Percentiles rank a stretch among this genome's conserved stretches.
These are phyloP conservation scores for Hypoxylon fragiforme DNA, from an alignment of 495 filamentous ascomycete genomes.

Conservation along the genomic window DNA sequence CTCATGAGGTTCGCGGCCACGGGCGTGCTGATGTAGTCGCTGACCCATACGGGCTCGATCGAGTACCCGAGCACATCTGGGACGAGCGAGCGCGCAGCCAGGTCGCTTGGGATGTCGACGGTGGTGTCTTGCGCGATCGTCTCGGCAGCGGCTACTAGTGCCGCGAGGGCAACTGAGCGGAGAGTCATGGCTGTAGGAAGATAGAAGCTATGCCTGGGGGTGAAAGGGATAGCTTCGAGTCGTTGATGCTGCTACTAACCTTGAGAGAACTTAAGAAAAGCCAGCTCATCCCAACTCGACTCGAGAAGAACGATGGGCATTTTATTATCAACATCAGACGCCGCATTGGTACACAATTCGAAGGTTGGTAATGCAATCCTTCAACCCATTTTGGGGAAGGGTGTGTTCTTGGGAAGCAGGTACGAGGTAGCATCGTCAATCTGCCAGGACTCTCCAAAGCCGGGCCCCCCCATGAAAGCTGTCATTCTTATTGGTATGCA, in stretches of 20 bases:
- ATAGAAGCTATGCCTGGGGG: neutral
- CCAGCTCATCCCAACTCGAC: neutral
- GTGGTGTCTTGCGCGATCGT: constrained; percentile 17
- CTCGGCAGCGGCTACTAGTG: constrained; percentile 13
- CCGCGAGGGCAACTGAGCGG: constrained; percentile 15
- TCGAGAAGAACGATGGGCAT: constrained; percentile 3
- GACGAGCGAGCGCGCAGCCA: constrained; percentile 17
- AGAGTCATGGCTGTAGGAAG: constrained; percentile 9
- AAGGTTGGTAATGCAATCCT: neutral
- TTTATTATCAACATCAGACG: constrained; percentile 11
- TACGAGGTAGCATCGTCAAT: constrained; percentile 29
- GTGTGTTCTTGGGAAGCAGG: constrained; percentile 8
- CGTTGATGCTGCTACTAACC: too few relatives aligned
- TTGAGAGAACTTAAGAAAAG: too few relatives aligned
- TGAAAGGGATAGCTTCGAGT: neutral
- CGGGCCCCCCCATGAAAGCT: neutral
- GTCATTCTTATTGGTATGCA: too few relatives aligned
- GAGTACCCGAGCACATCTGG: constrained; percentile 38
- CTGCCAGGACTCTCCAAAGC: neutral
- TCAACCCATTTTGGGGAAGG: constrained; percentile 8
- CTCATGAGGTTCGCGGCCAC: constrained; percentile 24
- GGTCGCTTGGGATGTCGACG: constrained; percentile 20
- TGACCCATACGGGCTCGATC: constrained; percentile 38
- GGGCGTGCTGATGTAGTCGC: constrained; percentile 36
- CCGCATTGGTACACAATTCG: constrained; percentile 1